These are phyloP conservation scores for Suillus plorans DNA, from an alignment of 768 basidiomycete species.

Conservation along the genomic window DNA sequence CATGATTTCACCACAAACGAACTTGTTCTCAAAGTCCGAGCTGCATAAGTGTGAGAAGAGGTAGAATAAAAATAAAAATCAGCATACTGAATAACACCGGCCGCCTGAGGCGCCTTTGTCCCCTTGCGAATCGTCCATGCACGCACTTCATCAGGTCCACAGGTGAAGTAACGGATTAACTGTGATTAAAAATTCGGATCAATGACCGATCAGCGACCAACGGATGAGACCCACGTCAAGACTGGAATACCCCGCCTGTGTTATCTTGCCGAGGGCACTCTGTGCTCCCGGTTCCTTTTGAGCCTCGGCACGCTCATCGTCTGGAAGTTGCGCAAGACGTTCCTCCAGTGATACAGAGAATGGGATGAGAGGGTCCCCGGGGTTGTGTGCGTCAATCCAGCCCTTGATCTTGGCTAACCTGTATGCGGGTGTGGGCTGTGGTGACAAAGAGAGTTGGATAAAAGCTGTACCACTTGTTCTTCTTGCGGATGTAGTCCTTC, in stretches of 20 bases:
- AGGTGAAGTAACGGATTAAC: slow-evolving; percentile 97
- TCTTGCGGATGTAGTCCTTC: slow-evolving; percentile 92
- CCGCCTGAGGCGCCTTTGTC: slow-evolving; percentile 94
- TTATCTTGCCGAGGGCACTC: slow-evolving; percentile 88
- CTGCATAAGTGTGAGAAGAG: slow-evolving; percentile 33
- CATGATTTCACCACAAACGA: slow-evolving; percentile 98
- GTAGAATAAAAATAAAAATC: not conserved
- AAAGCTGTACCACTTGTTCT: slow-evolving; percentile 87
- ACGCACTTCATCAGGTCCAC: slow-evolving; percentile 94
- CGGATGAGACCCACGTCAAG: slow-evolving; percentile 60
- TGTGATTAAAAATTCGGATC: slow-evolving; percentile 25
- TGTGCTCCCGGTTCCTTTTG: slow-evolving; percentile 73
- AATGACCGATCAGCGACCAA: not conserved
- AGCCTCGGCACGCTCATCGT: slow-evolving; percentile 75
- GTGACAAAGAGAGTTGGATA: not conserved
- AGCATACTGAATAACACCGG: slow-evolving; percentile 94
- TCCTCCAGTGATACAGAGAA: slow-evolving; percentile 97
- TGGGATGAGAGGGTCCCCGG: slow-evolving; percentile 93
- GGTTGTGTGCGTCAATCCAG: slow-evolving; percentile 97
- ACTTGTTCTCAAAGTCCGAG: slow-evolving; percentile 97
- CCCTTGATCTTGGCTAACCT: slow-evolving; percentile 96
- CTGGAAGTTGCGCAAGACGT: slow-evolving; percentile 61
- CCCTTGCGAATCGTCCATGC: slow-evolving; percentile 97
- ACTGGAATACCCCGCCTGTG: slow-evolving; percentile 86
- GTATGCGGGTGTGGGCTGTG: not conserved